These are phyloP conservation scores for Fraxinus angustifolia DNA, from an alignment of 305 asterid species.

Conservation along the genomic window DNA sequence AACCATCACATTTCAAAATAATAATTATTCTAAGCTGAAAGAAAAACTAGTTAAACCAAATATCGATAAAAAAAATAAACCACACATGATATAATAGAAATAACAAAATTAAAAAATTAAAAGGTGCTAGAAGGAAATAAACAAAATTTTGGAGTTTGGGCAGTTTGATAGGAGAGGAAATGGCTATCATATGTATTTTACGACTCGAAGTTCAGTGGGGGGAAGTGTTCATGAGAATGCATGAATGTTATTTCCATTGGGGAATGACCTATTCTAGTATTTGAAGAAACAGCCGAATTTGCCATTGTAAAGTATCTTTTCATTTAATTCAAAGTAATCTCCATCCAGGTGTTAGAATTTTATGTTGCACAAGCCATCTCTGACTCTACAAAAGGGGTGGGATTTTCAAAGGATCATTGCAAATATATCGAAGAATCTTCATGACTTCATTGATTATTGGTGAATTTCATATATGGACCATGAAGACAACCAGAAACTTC, in stretches of 20 bases:
- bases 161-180: not conserved
- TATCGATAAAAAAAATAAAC: not conserved
- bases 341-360: not conserved
- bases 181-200: not conserved
- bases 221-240: not conserved
- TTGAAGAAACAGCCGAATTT: not conserved
- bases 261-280: not conserved
- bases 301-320: not conserved
- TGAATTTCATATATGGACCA: not conserved
- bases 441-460: not conserved
- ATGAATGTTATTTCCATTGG: not conserved
- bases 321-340: not conserved
- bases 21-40: not conserved
- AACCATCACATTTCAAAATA: not conserved
- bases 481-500: not conserved
- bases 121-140: not conserved
- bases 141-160: not conserved
- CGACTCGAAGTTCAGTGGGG: not conserved
- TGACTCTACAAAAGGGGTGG: not conserved
- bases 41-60: not conserved
- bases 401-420: not conserved
- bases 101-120: too few relatives aligned
- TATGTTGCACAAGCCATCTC: not conserved
- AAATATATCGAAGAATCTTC: not conserved
- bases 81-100: not conserved